Percentiles rank a stretch among this genome's conserved stretches.
Evolutionary conservation across 495 filamentous ascomycete genomes (phyloP).

Genomic region (Penicillium waksmanii): DNA sequence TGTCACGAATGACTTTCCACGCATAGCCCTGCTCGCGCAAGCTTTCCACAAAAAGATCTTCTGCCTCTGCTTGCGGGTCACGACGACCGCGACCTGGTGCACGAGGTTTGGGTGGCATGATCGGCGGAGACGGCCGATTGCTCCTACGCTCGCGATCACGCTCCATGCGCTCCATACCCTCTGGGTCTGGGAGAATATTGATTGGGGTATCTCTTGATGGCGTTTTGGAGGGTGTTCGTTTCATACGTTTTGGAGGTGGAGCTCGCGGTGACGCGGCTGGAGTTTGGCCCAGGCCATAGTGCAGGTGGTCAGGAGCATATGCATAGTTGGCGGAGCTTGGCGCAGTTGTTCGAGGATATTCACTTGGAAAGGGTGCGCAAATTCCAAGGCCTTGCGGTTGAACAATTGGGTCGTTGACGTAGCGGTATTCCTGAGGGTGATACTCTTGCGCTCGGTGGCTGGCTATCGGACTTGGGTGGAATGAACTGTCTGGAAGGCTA

Average conservation of each 20-base stretch:
- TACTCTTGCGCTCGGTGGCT: constrained; percentile 44
- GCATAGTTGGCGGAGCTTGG: constrained; percentile 29
- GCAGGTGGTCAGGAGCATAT: constrained; percentile 24
- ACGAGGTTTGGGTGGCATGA: constrained; percentile 38
- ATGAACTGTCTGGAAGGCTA: constrained; percentile 46
- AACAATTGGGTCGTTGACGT: constrained; percentile 35
- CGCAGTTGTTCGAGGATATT: constrained; percentile 32
- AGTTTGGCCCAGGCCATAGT: constrained; percentile 28
- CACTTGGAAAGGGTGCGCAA: constrained; percentile 38
- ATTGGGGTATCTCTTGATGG: constrained; percentile 36
- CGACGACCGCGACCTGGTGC: constrained; percentile 45
- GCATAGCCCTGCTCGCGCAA: constrained; percentile 69
- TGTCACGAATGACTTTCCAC: constrained; percentile 70
- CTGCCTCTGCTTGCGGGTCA: constrained; percentile 62
- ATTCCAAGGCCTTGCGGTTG: constrained; percentile 45
- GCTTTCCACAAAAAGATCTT: constrained; percentile 65
- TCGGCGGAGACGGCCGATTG: constrained; percentile 25
- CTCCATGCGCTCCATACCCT: constrained; percentile 41
- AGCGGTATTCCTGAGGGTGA: constrained; percentile 35
- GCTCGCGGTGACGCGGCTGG: constrained; percentile 32
- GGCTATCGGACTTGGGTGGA: constrained; percentile 42
- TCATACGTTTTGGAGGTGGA: constrained; percentile 33
- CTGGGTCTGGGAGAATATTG: constrained; percentile 46
- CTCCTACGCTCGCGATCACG: constrained; percentile 38
- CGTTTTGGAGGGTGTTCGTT: constrained; percentile 30